These are phyloP conservation scores for Anethum foeniculum DNA, from an alignment of 140 eudicot species.

Conservation along the genomic window DNA sequence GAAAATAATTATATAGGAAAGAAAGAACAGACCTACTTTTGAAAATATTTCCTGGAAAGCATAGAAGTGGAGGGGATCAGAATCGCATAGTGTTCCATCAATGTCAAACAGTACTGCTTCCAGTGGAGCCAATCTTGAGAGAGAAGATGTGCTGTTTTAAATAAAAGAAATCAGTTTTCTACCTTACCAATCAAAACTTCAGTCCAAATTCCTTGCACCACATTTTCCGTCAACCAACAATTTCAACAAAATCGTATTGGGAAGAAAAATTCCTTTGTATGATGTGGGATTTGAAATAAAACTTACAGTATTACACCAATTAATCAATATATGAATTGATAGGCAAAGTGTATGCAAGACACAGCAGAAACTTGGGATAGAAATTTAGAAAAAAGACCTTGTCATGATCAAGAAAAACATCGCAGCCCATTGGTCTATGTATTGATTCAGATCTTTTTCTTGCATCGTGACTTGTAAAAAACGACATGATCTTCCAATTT, in stretches of 20 bases:
- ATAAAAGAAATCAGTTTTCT: conserved; percentile 1
- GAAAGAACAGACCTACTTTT: conserved; percentile 33
- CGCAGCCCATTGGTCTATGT: neutral
- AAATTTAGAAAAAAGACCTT: no score
- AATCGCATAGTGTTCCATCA: conserved; percentile 82
- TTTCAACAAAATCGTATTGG: neutral
- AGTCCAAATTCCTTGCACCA: neutral
- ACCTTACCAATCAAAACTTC: neutral
- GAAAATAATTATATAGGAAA: neutral
- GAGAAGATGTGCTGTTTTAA: conserved; percentile 40
- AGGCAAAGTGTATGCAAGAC: neutral
- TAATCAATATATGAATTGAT: no score
- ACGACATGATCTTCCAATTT: neutral
- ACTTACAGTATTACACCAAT: neutral
- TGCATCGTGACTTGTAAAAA: neutral
- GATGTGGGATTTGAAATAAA: neutral
- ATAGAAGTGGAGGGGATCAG: conserved; percentile 66
- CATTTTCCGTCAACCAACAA: neutral
- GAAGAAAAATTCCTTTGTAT: neutral
- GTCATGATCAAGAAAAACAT: neutral
- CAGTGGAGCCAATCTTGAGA: conserved; percentile 53
- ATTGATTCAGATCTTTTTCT: neutral
- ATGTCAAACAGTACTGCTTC: conserved; percentile 70
- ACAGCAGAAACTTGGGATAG: no score
- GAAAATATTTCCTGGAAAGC: conserved; percentile 69